phyloP scores from a whole-genome alignment of 129 eudicot species.

The Scalesia atractyloides region DNA sequence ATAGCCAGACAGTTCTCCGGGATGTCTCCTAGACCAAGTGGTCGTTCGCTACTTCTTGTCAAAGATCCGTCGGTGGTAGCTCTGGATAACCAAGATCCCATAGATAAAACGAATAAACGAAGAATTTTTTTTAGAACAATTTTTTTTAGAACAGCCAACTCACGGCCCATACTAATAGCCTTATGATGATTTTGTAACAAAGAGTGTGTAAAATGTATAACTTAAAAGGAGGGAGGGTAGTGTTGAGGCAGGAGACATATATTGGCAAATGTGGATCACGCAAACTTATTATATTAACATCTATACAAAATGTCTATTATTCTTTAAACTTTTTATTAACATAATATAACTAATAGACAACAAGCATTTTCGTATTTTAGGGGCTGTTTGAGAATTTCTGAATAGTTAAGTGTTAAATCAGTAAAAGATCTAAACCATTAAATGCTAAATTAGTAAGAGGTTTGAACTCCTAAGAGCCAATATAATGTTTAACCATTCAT shows the following conservation, averaged over 20 bases:
- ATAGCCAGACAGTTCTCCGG: constrained; percentile 77
- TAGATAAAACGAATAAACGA: not conserved
- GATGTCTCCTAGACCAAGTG: constrained; percentile 53
- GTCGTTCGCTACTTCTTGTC: not conserved
- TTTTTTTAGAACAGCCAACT: not conserved
- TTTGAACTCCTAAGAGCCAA: no score
- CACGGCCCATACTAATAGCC: no score
- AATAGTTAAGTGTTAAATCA: no score
- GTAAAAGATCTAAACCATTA: no score
- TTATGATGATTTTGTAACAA: constrained; percentile 10
- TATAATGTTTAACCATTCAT: no score
- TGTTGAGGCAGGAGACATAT: not conserved
- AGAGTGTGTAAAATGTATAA: constrained; percentile 19
- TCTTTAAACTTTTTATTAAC: not conserved
- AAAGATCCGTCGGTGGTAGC: not conserved
- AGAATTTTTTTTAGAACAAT: not conserved
- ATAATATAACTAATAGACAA: no score
- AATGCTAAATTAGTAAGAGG: no score
- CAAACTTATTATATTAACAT: constrained; percentile 37
- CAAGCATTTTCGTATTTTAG: no score
- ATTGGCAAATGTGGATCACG: constrained; percentile 42
- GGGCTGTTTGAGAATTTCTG: no score
- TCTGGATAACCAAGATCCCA: constrained; percentile 58
- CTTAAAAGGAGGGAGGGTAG: not conserved
- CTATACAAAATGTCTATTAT: not conserved